Base-by-base conservation (phyloP, 176 grass and related monocot species). In the Neostapfia colusana region DNA sequence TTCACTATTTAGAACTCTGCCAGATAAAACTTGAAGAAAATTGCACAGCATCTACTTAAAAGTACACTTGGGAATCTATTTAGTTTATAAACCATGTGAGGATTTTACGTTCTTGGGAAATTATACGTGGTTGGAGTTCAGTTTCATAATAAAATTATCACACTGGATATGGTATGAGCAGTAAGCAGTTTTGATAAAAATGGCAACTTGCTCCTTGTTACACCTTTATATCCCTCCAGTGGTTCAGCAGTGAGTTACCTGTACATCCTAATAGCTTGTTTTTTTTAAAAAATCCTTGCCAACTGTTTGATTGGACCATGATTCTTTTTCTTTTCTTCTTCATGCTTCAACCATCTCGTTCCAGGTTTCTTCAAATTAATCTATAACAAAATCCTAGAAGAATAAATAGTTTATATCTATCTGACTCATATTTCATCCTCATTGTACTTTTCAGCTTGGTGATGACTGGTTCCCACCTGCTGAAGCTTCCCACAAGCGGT, bases 401-500 rank as follows among this genome's bases (percentile, higher is more conserved):
- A 69, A 21, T 21, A n/a, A 83, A 78, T 39, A 49, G 18, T 61
- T 10, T 8, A 53, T 76, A 44, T 28, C 63, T 63, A 27, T 57
- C 11, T 77, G 26, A 27, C 38, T 83, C 63, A 61, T 50, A 70
- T 18, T 79, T 14, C 48, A 75, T n/a, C 3, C 38, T 81, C 73
- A 31, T 43, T 67, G 21, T 84, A 50, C 27, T 76, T 85, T 84
- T 55, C 89, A 99, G 96, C 86, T 99, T 45, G 87, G 77, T 75
- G 81, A 77, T 49, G 75, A 89, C 65, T 99, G 96, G 96, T 99
- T 99, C 88, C 63, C 81, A 59, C 87, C 96, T 27, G 74, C 81
- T 75, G 92, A 95, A 83, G 96, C 92, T 84, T 99, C 89, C 80
- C 41, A 92, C n/a, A 99, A 99, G 87, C 87, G 96, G 54, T 86